Percentiles rank a stretch among this genome's conserved stretches.
phyloP scores from a whole-genome alignment of 106 monocot species.

The Dendrobium huoshanense region DNA sequence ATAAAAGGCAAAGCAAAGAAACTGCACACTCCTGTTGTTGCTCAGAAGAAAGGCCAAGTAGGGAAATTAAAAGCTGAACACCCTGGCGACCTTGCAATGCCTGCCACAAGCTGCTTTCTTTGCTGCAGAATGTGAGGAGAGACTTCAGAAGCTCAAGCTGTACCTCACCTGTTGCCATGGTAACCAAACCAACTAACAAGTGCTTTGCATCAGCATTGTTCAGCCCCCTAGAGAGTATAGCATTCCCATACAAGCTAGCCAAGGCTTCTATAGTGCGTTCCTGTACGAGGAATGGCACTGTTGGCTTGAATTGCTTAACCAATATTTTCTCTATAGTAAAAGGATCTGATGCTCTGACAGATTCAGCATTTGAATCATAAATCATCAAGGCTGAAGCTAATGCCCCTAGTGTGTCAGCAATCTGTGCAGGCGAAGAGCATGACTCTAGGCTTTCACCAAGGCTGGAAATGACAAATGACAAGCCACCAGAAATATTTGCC shows the following conservation, averaged over 20 bases:
- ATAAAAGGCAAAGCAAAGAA: constrained; percentile 78
- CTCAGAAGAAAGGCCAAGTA: constrained; percentile 96
- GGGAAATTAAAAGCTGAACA: constrained; percentile 90
- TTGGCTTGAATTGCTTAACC: constrained; percentile 74
- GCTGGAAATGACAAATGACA: constrained; percentile 94
- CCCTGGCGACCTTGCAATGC: constrained; percentile 92
- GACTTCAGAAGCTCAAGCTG: constrained; percentile 82
- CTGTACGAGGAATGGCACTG: constrained; percentile 67
- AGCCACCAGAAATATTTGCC: constrained; percentile 97
- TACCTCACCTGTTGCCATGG: constrained; percentile 85
- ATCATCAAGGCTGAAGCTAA: constrained; percentile 98
- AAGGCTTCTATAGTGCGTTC: constrained; percentile 94
- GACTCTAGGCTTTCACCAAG: constrained; percentile 94
- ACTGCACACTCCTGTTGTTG: constrained; percentile 98
- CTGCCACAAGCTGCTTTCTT: constrained; percentile 70
- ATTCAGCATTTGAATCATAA: constrained; percentile 87
- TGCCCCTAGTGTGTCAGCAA: constrained; percentile 93
- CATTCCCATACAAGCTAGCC: constrained; percentile 92
- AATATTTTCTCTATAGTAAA: constrained; percentile 68
- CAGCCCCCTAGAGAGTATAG: constrained; percentile 58
- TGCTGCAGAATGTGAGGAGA: constrained; percentile 74
- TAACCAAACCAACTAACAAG: constrained; percentile 84
- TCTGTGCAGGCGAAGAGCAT: constrained; percentile 69
- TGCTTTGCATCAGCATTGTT: constrained; percentile 79
- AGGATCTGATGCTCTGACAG: constrained; percentile 73